A percentile compares a stretch with the other conserved stretches of the same genome.
Conservation (phyloP, 1,284 basidiomycete species). For the Pseudozyma sp. region DNA sequence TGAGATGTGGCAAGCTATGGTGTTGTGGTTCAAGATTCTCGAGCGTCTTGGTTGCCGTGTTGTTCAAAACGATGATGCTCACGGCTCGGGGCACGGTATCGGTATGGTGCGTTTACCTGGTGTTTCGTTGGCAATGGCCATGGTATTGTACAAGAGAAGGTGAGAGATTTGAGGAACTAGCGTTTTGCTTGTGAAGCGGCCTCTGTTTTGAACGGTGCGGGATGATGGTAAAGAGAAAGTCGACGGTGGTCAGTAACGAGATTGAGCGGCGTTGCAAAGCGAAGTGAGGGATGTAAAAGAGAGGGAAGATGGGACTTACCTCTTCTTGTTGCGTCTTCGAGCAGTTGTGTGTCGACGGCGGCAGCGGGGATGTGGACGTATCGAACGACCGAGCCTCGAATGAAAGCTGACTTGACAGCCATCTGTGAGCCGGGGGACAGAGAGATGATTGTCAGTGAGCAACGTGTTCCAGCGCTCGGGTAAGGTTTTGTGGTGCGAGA, state of each 20-base stretch:
- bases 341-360: constrained; percentile 91
- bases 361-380: constrained; percentile 94
- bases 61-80: too few species aligned
- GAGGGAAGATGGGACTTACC: constrained; percentile 69
- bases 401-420: constrained; percentile 99
- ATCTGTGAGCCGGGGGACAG: constrained; percentile 75
- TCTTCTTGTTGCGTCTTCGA: constrained; percentile 97
- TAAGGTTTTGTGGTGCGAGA: not conserved
- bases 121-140: too few species aligned
- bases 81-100: too few species aligned
- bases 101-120: too few species aligned
- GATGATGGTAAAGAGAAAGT: not conserved
- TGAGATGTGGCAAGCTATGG: too few species aligned
- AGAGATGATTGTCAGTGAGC: not conserved
- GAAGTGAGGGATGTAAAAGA: not conserved
- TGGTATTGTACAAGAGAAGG: constrained; percentile 23
- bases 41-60: too few species aligned
- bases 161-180: constrained; percentile 10
- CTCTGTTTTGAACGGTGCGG: constrained; percentile 17
- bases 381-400: constrained; percentile 95
- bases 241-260: not conserved
- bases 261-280: not conserved
- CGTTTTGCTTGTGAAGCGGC: constrained; percentile 48
- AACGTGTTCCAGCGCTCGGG: too few species aligned
- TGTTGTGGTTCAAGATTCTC: too few species aligned